These are phyloP conservation scores for Chenopodium album DNA, from an alignment of 148 eudicot species.

Conservation along the genomic window DNA sequence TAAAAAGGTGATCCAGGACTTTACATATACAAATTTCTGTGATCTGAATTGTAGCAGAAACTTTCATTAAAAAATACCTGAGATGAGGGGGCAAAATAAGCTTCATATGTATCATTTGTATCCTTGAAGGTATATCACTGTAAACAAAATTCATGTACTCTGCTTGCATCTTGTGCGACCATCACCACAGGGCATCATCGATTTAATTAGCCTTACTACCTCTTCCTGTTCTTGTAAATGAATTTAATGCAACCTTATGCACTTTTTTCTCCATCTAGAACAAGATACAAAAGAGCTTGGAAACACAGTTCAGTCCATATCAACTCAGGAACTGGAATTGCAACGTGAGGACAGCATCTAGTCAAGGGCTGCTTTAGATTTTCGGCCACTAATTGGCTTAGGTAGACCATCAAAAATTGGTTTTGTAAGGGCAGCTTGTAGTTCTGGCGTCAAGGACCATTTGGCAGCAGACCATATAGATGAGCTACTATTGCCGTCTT, in stretches of 20 bases:
- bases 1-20: constrained; percentile 4
- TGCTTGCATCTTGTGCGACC: background rate
- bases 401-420: constrained; percentile 82
- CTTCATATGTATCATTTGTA: constrained; percentile 14
- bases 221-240: background rate
- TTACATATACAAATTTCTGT: constrained; percentile 27
- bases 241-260: background rate
- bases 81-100: constrained; percentile 3
- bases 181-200: background rate
- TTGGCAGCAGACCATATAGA: constrained; percentile 65
- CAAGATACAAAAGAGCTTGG: background rate
- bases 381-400: constrained; percentile 64
- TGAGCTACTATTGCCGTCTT: constrained; percentile 38
- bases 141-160: constrained; percentile 14
- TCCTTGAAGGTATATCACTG: constrained; percentile 7
- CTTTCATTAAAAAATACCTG: background rate
- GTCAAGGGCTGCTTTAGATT: constrained; percentile 79
- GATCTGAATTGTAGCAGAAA: background rate
- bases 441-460: constrained; percentile 78
- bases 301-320: background rate
- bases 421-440: constrained; percentile 72
- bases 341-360: constrained; percentile 29
- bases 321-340: background rate
- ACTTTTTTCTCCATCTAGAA: background rate
- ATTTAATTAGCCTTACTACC: background rate